Base-by-base conservation (phyloP, 2,329 filamentous ascomycete genomes). In the Xylaria sp. region DNA sequence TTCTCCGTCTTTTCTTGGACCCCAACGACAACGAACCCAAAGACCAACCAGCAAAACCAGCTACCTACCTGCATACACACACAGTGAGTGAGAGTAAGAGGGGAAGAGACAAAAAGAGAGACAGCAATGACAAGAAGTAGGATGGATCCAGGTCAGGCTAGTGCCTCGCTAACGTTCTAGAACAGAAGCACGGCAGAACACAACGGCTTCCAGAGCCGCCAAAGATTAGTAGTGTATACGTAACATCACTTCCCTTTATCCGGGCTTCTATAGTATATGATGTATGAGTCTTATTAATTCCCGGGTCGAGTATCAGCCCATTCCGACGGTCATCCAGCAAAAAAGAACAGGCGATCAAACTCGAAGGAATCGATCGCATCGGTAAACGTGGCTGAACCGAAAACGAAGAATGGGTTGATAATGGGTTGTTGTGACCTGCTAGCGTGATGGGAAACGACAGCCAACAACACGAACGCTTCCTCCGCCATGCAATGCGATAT, bases 231-330 rank as follows among this genome's bases (percentile, higher is more conserved):
- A 27, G 25, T 17, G 11, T 44, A 6, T 53, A n/a, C n/a, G n/a
- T n/a, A n/a, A n/a, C n/a, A n/a, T 62, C 11, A 44, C 42, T 44
- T 62, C 58, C 63, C 31, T 66, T 66, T 47, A 55, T 11, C 63
- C 63, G 63, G 36, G 5, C 11, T 4, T 25, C 36, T 42, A 5
- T 9, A 33, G 5, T 50, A 31, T 17, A 22, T 17, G 13, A 3
- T 51, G 15, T 51, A n/a, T 20, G 29, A 22, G 22, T 7, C 51
- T 38, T 36, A 17, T 20, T 38, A 33, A n/a, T 49, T n/a, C 13
- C 20, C 36, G 6, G 25, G 25, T 20, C 17, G 29, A 55, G 39
- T 7, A 33, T 47, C 57, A 50, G 57, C 57, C 33, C 25, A 27
- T 13, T 13, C 57, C 25, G 45, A 51, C n/a, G 13, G 17, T 42